These are phyloP conservation scores for Naganishia vaughanmartiniae DNA, from an alignment of 768 basidiomycete species.

Conservation along the genomic window DNA sequence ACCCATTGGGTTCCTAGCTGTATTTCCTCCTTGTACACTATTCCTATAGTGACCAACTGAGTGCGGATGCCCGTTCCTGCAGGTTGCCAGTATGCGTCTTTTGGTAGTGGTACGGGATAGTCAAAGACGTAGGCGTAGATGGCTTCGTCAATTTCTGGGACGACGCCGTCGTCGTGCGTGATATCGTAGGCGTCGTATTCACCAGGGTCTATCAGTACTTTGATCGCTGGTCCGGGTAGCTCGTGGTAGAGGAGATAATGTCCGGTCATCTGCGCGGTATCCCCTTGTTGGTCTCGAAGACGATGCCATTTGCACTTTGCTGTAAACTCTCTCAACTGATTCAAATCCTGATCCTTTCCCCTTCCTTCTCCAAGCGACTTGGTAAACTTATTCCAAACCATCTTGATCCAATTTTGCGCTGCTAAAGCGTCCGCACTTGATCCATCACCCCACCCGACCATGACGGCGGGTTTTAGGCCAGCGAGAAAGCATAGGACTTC, in stretches of 20 bases:
- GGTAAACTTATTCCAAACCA: constrained; percentile 24
- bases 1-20: constrained; percentile 22
- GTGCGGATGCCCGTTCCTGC: constrained; percentile 10
- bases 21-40: constrained; percentile 11
- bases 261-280: constrained; percentile 26
- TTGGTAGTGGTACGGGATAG: constrained; percentile 18
- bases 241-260: constrained; percentile 22
- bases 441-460: constrained; percentile 31
- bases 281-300: constrained; percentile 5
- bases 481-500: constrained; percentile 24
- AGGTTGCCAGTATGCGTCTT: constrained; percentile 9
- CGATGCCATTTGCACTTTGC: constrained; percentile 24
- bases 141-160: constrained; percentile 16
- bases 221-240: constrained; percentile 19
- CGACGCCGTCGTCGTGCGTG: background rate
- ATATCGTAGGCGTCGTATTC: constrained; percentile 1
- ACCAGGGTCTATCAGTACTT: constrained; percentile 14
- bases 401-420: constrained; percentile 23
- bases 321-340: constrained; percentile 14
- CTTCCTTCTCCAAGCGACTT: background rate
- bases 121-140: constrained; percentile 25
- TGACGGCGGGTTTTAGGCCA: constrained; percentile 25
- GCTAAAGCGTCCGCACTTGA: constrained; percentile 4
- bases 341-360: constrained; percentile 10
- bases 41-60: constrained; percentile 10